Base-by-base conservation (phyloP, 2,329 filamentous ascomycete species). In the Pseudogymnoascus sp. region DNA sequence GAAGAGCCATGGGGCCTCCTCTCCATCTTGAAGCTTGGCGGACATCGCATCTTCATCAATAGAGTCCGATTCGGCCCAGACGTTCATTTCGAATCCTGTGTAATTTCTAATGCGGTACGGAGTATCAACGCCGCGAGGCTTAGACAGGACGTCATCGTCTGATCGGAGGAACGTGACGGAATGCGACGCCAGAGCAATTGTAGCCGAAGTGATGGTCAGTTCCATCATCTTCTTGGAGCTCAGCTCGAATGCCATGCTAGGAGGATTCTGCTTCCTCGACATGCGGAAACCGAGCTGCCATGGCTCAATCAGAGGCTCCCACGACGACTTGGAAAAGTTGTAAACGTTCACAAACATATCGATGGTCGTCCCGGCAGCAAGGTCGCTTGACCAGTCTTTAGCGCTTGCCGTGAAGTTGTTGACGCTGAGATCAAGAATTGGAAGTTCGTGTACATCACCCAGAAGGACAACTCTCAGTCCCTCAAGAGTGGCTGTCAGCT, bases 281-380 rank as follows among this genome's bases (percentile, higher is more conserved):
- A 97, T 85, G 65, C 95, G 90, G 67, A 99, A 86, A 1, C 92
- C 92, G n/a, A 97, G 80, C 67, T 93, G 87, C 94, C 94, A 99
- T 6, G 95, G 95, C 73, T 99, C 94, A 27, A 99, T 85, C 35
- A 99, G 77, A 2, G 94, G 94, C 73, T 99, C 94, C 94, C 94
- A 99, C 3, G 92, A 91, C 0, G 94, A 99, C 74, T 99, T 99
- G 12, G 94, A 94, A 76, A 99, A 99, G 75, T 99, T 99, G 80
- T 96, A 99, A 27, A 99, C 88, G 70, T 97, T 99, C 69, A 95
- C 84, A 74, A 96, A 96, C 66, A 93, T 91, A 65, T 97, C 91
- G 58, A 99, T 87, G n/a, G 85, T 88, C 0, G 91, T 89, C 71
- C 97, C 91, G 0, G 90, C 93, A 69, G 87, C 92, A 74, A 99